These are phyloP conservation scores for Dichotomocladium elegans DNA, from an alignment of 371 early-diverging fungal genomes.

Conservation along the genomic window DNA sequence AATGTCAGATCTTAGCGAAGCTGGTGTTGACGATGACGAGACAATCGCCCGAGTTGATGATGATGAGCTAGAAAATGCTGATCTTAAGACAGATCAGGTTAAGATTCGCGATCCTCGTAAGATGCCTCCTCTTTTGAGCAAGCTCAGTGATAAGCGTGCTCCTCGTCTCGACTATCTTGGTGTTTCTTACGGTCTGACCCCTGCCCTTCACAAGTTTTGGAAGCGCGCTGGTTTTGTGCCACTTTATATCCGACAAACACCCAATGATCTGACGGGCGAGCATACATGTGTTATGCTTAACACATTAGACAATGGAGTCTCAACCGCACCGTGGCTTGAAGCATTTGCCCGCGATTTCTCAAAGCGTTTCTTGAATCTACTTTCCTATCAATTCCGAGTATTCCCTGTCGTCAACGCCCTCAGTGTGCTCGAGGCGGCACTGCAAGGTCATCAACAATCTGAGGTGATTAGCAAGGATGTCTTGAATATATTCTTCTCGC, in stretches of 20 bases:
- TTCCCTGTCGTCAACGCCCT: slow-evolving; percentile 83
- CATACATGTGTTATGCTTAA: slow-evolving; percentile 96
- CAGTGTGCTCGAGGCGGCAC: slow-evolving; percentile 75
- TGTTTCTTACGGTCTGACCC: slow-evolving; percentile 95
- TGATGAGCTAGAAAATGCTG: slow-evolving; percentile 60
- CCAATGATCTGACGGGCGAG: slow-evolving; percentile 97
- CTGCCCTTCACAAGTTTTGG: slow-evolving; percentile 95
- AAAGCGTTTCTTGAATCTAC: slow-evolving; percentile 79
- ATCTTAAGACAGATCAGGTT: slow-evolving; percentile 74
- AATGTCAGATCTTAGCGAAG: slow-evolving; percentile 67
- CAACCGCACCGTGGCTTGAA: slow-evolving; percentile 64
- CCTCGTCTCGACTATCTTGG: slow-evolving; percentile 93
- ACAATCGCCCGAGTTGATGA: slow-evolving; percentile 52
- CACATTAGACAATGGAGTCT: slow-evolving; percentile 57
- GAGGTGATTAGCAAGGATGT: slow-evolving; percentile 45
- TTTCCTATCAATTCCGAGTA: slow-evolving; percentile 84
- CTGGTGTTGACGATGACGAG: slow-evolving; percentile 39
- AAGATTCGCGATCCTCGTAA: slow-evolving; percentile 80
- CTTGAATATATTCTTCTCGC: slow-evolving; percentile 64
- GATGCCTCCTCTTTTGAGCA: slow-evolving; percentile 89
- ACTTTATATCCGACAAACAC: slow-evolving; percentile 95
- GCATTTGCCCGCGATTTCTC: slow-evolving; percentile 89
- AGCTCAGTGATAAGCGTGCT: slow-evolving; percentile 75
- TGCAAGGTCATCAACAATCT: slow-evolving; percentile 32
- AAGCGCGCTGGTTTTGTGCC: slow-evolving; percentile 88